phyloP scores from a whole-genome alignment of 257 asterid genomes.

The Scutellaria barbata region DNA sequence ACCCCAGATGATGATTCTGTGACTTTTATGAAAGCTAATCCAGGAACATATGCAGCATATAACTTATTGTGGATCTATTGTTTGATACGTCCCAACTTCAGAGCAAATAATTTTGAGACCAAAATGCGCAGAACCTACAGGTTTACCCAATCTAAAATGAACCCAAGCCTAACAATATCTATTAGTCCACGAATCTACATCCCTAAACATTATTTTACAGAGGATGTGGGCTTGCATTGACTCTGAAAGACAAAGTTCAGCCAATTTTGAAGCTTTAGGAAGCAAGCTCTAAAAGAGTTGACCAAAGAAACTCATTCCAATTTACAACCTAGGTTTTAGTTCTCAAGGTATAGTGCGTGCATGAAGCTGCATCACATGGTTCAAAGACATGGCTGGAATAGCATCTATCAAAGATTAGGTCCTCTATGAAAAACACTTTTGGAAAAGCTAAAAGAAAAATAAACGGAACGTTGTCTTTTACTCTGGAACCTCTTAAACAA shows the following conservation, averaged over 20 bases:
- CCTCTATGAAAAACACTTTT: background rate
- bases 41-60: background rate
- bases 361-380: conserved; percentile 15
- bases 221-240: background rate
- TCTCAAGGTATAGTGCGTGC: background rate
- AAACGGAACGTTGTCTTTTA: no score
- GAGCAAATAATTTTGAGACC: background rate
- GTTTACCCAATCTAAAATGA: no score
- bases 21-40: background rate
- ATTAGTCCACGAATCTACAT: background rate
- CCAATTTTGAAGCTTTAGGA: background rate
- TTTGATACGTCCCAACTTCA: background rate
- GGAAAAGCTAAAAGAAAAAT: no score
- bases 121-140: background rate
- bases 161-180: background rate
- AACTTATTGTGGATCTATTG: background rate
- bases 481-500: background rate
- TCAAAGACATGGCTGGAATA: background rate
- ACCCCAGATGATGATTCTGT: background rate
- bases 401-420: background rate
- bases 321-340: conserved; percentile 14
- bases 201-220: conserved; percentile 7
- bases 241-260: background rate
- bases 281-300: background rate
- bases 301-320: conserved; percentile 9